These are phyloP conservation scores for Pleoardoris graminearum DNA, from an alignment of 2,329 filamentous ascomycete species.

Conservation along the genomic window DNA sequence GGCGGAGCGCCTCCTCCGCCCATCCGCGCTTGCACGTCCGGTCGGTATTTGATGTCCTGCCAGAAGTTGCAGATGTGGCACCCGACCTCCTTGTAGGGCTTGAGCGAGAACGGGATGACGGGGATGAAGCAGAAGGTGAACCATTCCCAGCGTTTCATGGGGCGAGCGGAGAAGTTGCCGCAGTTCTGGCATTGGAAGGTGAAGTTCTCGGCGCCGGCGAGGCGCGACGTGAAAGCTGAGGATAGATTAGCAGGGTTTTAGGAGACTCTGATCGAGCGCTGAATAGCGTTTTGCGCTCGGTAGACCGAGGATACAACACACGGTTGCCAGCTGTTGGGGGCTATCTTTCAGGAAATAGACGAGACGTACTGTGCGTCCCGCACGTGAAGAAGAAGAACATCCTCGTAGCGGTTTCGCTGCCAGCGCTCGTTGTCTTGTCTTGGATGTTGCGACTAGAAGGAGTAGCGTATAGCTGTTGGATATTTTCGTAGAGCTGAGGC, in stretches of 20 bases:
- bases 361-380: slow-evolving; percentile 51
- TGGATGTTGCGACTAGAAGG: neutral
- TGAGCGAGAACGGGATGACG: slow-evolving; percentile 68
- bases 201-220: slow-evolving; percentile 55
- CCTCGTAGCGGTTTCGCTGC: slow-evolving; percentile 5
- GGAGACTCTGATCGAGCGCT: too few relatives aligned
- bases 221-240: slow-evolving; percentile 51
- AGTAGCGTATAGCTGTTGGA: neutral
- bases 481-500: too few relatives aligned
- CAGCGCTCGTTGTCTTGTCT: neutral
- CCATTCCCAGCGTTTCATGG: slow-evolving; percentile 60
- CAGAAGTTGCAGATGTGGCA: slow-evolving; percentile 78
- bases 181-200: slow-evolving; percentile 58
- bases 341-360: neutral
- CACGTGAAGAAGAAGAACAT: slow-evolving; percentile 58
- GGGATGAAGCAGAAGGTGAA: slow-evolving; percentile 82
- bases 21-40: slow-evolving; percentile 43
- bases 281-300: neutral
- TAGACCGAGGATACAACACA: neutral
- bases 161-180: slow-evolving; percentile 52
- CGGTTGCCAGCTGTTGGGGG: too few relatives aligned
- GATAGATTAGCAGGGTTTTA: slow-evolving; percentile 5
- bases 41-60: slow-evolving; percentile 58
- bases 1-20: slow-evolving; percentile 12
- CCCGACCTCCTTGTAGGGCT: slow-evolving; percentile 63